Percentiles rank a stretch among this genome's conserved stretches.
Evolutionary conservation across 2,329 filamentous ascomycete genomes (phyloP).

Genomic region (Fusarium veterinarium): DNA sequence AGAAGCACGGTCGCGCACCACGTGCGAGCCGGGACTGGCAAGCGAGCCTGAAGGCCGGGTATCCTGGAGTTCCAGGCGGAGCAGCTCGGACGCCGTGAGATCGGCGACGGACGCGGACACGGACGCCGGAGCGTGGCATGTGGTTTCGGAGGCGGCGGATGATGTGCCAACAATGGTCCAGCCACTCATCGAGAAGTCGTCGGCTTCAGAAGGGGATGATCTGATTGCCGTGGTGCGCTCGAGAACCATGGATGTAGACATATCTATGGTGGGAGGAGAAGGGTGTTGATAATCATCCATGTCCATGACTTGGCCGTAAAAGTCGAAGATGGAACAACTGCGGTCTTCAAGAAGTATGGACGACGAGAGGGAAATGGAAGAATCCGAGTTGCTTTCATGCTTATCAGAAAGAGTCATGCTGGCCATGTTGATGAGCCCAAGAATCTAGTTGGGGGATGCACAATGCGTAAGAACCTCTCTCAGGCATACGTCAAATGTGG

Average conservation of each 20-base stretch:
- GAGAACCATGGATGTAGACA: slow-evolving; percentile 15
- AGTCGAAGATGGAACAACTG: slow-evolving; percentile 3
- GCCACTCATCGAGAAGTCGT: slow-evolving; percentile 22
- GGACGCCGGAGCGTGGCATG: slow-evolving; percentile 30
- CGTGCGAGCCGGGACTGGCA: slow-evolving; percentile 18
- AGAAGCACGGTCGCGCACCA: slow-evolving; percentile 18
- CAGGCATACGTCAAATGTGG: neutral
- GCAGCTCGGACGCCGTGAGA: slow-evolving; percentile 22
- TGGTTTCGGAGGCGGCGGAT: slow-evolving; percentile 20
- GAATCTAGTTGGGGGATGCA: neutral
- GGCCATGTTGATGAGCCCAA: neutral
- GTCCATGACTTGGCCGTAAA: neutral
- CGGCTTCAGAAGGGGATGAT: neutral
- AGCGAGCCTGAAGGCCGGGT: slow-evolving; percentile 3
- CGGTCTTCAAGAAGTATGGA: slow-evolving; percentile 19
- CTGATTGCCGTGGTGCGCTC: slow-evolving; percentile 16
- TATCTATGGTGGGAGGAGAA: slow-evolving; percentile 10
- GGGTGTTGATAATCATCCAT: slow-evolving; percentile 4
- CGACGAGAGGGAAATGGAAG: slow-evolving; percentile 16
- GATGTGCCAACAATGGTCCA: slow-evolving; percentile 26
- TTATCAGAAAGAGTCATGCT: slow-evolving; percentile 10
- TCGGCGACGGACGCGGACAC: slow-evolving; percentile 11
- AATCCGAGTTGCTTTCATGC: neutral
- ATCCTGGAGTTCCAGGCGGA: slow-evolving; percentile 23
- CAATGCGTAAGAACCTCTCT: neutral